These are phyloP conservation scores for Pyricularia grisea DNA, from an alignment of 2,329 filamentous ascomycete genomes.

Conservation along the genomic window DNA sequence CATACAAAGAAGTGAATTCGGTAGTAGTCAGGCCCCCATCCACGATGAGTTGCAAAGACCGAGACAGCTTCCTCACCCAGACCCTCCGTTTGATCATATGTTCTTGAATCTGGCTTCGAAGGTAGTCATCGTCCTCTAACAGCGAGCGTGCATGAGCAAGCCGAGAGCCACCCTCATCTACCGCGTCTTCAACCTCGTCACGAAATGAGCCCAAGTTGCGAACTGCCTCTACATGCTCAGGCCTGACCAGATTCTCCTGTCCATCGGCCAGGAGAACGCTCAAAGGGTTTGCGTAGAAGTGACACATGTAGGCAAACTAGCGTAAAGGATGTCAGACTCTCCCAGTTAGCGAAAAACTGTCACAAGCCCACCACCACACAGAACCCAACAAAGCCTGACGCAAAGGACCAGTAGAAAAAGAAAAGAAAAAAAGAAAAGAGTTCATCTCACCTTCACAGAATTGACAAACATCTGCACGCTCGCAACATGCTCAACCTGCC, in stretches of 20 bases:
- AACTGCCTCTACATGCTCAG: constrained; percentile 56
- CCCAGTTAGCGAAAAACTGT: constrained; percentile 13
- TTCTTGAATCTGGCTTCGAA: constrained; percentile 33
- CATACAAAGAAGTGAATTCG: constrained; percentile 48
- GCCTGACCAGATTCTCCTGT: constrained; percentile 31
- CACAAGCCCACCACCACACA: background rate
- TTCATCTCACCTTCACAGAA: constrained; percentile 50
- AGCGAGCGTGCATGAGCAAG: constrained; percentile 36
- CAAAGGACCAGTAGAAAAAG: background rate
- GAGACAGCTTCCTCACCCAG: constrained; percentile 33
- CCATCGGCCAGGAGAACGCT: constrained; percentile 46
- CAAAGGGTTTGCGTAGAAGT: constrained; percentile 71
- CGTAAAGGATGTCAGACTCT: constrained; percentile 1
- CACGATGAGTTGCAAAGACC: constrained; percentile 36
- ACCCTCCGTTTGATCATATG: constrained; percentile 10
- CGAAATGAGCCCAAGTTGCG: constrained; percentile 63
- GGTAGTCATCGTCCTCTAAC: constrained; percentile 48
- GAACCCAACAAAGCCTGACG: background rate
- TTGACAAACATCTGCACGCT: constrained; percentile 65
- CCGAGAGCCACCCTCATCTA: constrained; percentile 28
- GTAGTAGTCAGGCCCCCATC: constrained; percentile 24
- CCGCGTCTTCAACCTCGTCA: constrained; percentile 34
- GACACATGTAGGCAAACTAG: constrained; percentile 77
- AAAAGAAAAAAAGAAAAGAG: background rate
- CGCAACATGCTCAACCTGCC: constrained; percentile 69